Evolutionary conservation across 108 stramenopile genomes (phyloP).

Genomic region (Fragilariopsis cylindrus): DNA sequence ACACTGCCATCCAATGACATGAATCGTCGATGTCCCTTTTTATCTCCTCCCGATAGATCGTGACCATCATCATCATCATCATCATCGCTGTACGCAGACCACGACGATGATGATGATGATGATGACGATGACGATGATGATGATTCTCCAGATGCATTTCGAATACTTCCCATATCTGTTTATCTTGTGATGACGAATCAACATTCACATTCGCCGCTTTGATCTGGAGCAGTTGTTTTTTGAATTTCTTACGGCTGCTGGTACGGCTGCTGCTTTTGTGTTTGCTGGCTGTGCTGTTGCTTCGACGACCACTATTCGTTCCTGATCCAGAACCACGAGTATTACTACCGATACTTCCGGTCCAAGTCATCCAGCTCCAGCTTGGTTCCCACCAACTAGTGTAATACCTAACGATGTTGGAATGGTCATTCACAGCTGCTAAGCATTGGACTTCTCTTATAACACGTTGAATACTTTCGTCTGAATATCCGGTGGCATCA

Average conservation of each 20-base stretch:
- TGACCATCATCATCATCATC: not conserved
- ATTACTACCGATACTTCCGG: conserved; percentile 41
- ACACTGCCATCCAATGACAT: not conserved
- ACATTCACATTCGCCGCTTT: not conserved
- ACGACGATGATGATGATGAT: conserved; percentile 12
- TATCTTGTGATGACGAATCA: not conserved
- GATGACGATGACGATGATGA: conserved; percentile 1
- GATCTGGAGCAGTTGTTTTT: conserved; percentile 2
- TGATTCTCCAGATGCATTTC: not conserved
- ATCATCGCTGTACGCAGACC: conserved; percentile 1
- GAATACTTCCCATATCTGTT: conserved; percentile 11
- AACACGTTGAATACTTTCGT: conserved; percentile 63
- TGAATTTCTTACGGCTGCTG: not conserved
- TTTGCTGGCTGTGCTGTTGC: conserved; percentile 3
- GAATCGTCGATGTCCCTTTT: not conserved
- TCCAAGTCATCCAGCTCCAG: conserved; percentile 57
- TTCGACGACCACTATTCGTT: conserved; percentile 14
- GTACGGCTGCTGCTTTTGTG: not conserved
- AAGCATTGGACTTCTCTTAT: conserved; percentile 89
- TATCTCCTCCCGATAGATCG: not conserved
- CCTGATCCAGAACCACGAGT: not conserved
- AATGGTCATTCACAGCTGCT: conserved; percentile 81
- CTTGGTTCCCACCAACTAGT: conserved; percentile 91
- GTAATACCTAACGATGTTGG: conserved; percentile 92
- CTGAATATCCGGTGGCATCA: conserved; percentile 72